Evolutionary conservation across 2,329 filamentous ascomycete species (phyloP).

Genomic region (Aspergillus pseudotamarii): DNA sequence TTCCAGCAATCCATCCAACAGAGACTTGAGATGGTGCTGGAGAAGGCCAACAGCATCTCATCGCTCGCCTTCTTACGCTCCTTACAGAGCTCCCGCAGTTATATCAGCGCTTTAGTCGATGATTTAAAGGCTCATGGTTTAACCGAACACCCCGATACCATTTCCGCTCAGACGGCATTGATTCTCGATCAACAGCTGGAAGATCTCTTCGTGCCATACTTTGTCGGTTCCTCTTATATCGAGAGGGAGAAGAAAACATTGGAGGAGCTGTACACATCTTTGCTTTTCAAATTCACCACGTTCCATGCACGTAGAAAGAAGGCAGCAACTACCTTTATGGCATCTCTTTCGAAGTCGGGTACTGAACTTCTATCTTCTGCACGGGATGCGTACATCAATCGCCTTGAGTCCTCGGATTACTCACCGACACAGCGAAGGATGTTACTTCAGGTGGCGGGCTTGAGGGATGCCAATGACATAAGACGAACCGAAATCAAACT

Average conservation of each 20-base stretch:
- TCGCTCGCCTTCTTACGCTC: constrained; percentile 89
- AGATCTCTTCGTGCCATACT: constrained; percentile 68
- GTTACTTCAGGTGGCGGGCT: constrained; percentile 83
- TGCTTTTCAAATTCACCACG: constrained; percentile 96
- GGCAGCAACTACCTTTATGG: constrained; percentile 87
- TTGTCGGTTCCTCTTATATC: constrained; percentile 66
- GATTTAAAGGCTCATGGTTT: constrained; percentile 92
- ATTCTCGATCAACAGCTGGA: constrained; percentile 69
- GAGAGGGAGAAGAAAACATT: constrained; percentile 67
- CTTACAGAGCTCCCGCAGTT: constrained; percentile 85
- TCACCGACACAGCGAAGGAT: constrained; percentile 86
- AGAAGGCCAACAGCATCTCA: constrained; percentile 90
- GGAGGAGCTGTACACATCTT: constrained; percentile 82
- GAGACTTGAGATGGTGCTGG: constrained; percentile 89
- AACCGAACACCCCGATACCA: constrained; percentile 91
- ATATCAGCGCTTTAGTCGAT: constrained; percentile 84
- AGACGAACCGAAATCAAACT: constrained; percentile 88
- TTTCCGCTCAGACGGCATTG: constrained; percentile 79
- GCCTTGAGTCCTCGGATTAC: constrained; percentile 84
- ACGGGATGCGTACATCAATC: constrained; percentile 87
- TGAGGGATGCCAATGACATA: constrained; percentile 68
- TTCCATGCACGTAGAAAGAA: constrained; percentile 83
- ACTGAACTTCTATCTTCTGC: constrained; percentile 86
- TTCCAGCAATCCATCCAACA: constrained; percentile 99
- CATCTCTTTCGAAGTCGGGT: constrained; percentile 84